phyloP scores from a whole-genome alignment of 148 eudicot species.

The Rhododendron mucronatum region DNA sequence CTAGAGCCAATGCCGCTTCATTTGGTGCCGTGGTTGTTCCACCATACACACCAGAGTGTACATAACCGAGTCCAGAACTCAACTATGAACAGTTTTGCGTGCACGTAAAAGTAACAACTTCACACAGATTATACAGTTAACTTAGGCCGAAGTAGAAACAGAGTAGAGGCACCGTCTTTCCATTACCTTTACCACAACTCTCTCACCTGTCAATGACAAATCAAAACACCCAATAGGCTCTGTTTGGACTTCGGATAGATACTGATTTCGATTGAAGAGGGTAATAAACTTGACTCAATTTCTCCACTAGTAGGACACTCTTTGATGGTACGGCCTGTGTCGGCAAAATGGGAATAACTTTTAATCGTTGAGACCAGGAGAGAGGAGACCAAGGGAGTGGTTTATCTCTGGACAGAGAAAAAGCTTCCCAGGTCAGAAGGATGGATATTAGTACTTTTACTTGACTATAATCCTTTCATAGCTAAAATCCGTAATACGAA shows the following conservation, averaged over 20 bases:
- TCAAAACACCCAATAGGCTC: not conserved
- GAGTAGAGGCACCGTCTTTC: not conserved
- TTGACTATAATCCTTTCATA: too few relatives aligned
- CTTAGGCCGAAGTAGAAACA: not conserved
- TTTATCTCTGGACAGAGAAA: too few relatives aligned
- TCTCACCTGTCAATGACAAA: not conserved
- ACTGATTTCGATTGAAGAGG: not conserved
- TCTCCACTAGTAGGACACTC: too few relatives aligned
- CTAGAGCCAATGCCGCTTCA: not conserved
- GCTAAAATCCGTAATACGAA: not conserved
- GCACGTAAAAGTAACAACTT: not conserved
- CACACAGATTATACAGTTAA: not conserved
- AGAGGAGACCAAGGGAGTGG: too few relatives aligned
- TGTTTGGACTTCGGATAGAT: not conserved
- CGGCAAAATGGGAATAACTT: too few relatives aligned
- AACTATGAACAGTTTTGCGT: too few relatives aligned
- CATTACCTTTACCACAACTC: too few relatives aligned
- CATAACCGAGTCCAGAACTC: not conserved
- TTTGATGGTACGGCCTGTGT: too few relatives aligned
- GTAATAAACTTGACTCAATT: not conserved
- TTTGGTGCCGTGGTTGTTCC: not conserved
- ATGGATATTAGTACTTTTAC: too few relatives aligned
- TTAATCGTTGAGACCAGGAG: too few relatives aligned
- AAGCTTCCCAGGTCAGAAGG: too few relatives aligned
- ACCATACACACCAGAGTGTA: not conserved